Conservation (phyloP, 2,329 filamentous ascomycete species). For the Juglanconis juglandina region DNA sequence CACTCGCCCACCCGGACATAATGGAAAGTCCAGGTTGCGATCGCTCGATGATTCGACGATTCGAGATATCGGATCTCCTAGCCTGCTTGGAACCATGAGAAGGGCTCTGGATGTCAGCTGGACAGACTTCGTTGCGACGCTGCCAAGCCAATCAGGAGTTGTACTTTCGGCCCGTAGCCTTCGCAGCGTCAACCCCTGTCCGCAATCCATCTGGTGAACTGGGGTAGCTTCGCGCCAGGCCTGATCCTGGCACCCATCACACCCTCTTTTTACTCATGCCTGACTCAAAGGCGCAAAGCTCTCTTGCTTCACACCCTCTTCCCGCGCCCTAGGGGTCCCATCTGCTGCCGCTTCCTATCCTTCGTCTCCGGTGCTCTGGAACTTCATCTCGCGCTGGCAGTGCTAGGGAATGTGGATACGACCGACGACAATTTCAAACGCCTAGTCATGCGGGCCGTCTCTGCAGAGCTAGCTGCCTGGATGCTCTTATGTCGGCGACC, state of each 20-base stretch:
- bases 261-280: slow-evolving; percentile 11
- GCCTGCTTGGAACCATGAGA: background rate
- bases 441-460: background rate
- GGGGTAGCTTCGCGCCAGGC: slow-evolving; percentile 16
- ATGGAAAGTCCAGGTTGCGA: slow-evolving; percentile 4
- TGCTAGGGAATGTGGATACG: background rate
- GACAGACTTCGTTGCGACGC: slow-evolving; percentile 13
- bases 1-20: slow-evolving; percentile 4
- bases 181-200: slow-evolving; percentile 5
- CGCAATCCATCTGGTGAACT: slow-evolving; percentile 1
- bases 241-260: slow-evolving; percentile 12
- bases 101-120: slow-evolving; percentile 12
- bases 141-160: slow-evolving; percentile 14
- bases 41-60: slow-evolving; percentile 12
- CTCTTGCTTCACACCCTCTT: slow-evolving; percentile 16
- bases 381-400: slow-evolving; percentile 3
- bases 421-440: background rate
- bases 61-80: slow-evolving; percentile 2
- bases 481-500: background rate
- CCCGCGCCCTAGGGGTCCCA: background rate
- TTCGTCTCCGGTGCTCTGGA: slow-evolving; percentile 10
- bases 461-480: background rate
- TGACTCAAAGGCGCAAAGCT: slow-evolving; percentile 9
- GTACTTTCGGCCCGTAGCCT: slow-evolving; percentile 8
- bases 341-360: background rate